These are phyloP conservation scores for Tuber microsphaerosporum DNA, from an alignment of 495 filamentous ascomycete species.

Conservation along the genomic window DNA sequence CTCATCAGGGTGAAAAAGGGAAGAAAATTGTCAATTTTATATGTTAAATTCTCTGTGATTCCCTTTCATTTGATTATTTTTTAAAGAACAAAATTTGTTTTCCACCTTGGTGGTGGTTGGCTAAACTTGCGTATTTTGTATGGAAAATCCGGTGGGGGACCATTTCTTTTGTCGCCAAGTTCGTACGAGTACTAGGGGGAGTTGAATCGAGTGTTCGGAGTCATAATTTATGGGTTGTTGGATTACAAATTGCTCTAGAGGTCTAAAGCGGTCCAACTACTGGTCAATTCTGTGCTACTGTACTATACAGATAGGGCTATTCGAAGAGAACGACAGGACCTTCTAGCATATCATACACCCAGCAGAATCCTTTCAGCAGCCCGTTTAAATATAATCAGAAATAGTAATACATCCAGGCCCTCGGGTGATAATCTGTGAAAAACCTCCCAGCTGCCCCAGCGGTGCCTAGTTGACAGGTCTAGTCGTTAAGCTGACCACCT, in stretches of 20 bases:
- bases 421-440: slow-evolving; percentile 1
- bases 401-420: not conserved
- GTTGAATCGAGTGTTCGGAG: not conserved
- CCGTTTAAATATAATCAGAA: not conserved
- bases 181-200: not conserved
- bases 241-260: not conserved
- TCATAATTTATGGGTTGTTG: not conserved
- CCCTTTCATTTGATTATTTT: too few species aligned
- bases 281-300: not conserved
- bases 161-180: too few species aligned
- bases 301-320: not conserved
- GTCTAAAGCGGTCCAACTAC: not conserved
- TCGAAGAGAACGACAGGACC: not conserved
- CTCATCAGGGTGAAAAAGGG: too few species aligned
- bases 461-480: not conserved
- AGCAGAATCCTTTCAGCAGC: not conserved
- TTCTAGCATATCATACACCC: not conserved
- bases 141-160: too few species aligned
- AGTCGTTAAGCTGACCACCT: slow-evolving; percentile 50
- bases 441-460: not conserved
- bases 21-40: too few species aligned
- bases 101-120: too few species aligned
- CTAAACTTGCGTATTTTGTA: too few species aligned
- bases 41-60: too few species aligned
- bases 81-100: too few species aligned